phyloP scores from a whole-genome alignment of 2,329 filamentous ascomycete genomes.

The Trichoderma brevicompactum region DNA sequence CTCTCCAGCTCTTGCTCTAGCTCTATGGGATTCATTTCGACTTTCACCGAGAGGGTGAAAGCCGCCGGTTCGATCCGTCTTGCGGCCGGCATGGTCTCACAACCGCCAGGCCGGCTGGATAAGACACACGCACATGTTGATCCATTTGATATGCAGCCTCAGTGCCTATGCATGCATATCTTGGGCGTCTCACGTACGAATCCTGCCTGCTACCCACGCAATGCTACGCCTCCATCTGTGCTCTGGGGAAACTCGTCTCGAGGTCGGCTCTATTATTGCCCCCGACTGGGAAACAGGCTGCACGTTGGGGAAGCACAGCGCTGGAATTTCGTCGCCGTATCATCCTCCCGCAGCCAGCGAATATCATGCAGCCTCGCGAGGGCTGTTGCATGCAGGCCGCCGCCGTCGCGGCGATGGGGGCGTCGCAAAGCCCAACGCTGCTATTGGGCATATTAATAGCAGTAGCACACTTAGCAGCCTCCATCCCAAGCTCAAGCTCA shows the following conservation, averaged over 20 bases:
- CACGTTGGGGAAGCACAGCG: not conserved
- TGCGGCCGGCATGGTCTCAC: too few species aligned
- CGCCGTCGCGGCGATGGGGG: too few species aligned
- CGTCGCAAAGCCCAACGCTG: too few species aligned
- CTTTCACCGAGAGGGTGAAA: not conserved
- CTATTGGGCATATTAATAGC: too few species aligned
- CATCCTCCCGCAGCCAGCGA: too few species aligned
- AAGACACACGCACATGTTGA: too few species aligned
- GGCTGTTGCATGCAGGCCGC: slow-evolving; percentile 4
- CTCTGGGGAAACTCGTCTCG: not conserved
- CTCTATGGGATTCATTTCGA: not conserved
- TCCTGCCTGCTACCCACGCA: not conserved
- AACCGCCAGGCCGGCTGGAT: too few species aligned
- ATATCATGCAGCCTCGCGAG: slow-evolving; percentile 21
- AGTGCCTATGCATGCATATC: not conserved
- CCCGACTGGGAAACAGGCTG: not conserved
- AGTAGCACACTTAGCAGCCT: too few species aligned
- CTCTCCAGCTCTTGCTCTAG: not conserved
- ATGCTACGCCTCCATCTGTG: not conserved
- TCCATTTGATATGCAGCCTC: too few species aligned
- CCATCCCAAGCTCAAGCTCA: not conserved
- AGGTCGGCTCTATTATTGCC: slow-evolving; percentile 18
- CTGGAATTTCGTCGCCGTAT: not conserved
- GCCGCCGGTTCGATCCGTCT: not conserved
- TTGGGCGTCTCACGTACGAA: slow-evolving; percentile 3